Base-by-base conservation (phyloP, 2,329 filamentous ascomycete species). In the Huntiella omanensis region DNA sequence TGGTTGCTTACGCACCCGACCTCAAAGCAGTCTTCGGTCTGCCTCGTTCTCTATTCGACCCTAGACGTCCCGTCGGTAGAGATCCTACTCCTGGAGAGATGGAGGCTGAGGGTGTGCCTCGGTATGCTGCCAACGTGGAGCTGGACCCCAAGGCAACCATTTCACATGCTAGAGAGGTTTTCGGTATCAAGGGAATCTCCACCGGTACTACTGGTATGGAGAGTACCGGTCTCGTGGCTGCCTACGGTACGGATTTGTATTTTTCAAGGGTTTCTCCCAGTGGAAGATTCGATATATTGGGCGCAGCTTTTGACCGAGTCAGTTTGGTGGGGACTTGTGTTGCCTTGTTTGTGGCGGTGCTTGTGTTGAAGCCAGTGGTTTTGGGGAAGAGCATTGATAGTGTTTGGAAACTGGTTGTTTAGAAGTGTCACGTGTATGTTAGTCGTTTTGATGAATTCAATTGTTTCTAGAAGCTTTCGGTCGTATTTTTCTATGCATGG, bases 281-380 rank as follows among this genome's bases (percentile, higher is more conserved):
- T 60, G 77, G 82, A 54, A 73, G 82, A 12, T 98, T 98, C 60
- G 91, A 98, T 63, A 76, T 96, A 37, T 65, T 98, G 12, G 91
- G 86, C 51, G 91, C 86, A 62, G 83, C 84, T 2, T 98, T 98
- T 62, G 91, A 88, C 59, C 95, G 93, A 67, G 58, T 86, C 47
- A 82, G 86, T 54, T 73, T 98, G 57, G 61, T 95, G 34, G 69
- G 73, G 12, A 98, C 91, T 1, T 86, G 98, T 34, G 67, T 81
- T 36, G 88, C 84, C 13, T 68, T 96, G 54, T 74, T 73, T 40
- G 69, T 74, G 35, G 86, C 85, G 40, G 88, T 94, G 12, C 60
- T 78, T 52, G 73, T 83, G 47, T 66, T 96, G 56, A 79, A 79
- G 45, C 91, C 91, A 22, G 76, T 96, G 74, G 91, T 94, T 69